A percentile compares a stretch with the other conserved stretches of the same genome.
phyloP scores from a whole-genome alignment of 2,329 filamentous ascomycete genomes.

The Penicillium sp. region DNA sequence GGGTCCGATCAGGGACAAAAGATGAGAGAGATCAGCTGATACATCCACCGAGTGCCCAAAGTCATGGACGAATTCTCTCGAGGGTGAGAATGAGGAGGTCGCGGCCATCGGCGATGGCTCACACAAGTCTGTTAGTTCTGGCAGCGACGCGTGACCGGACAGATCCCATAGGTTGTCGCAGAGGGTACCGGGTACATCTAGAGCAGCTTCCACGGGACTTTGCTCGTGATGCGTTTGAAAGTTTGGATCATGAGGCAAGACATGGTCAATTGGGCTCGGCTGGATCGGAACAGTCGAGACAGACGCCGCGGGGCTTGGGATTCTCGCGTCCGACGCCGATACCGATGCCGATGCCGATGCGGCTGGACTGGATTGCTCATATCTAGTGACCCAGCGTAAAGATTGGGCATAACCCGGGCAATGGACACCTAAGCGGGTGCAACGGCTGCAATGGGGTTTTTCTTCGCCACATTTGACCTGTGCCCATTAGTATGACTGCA shows the following conservation, averaged over 20 bases:
- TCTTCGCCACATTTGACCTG: conserved; percentile 46
- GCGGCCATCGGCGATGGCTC: conserved; percentile 24
- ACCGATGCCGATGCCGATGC: conserved; percentile 9
- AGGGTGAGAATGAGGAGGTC: conserved; percentile 16
- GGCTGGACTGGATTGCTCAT: conserved; percentile 23
- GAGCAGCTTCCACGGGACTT: conserved; percentile 8
- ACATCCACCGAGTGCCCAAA: conserved; percentile 22
- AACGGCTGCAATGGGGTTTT: conserved; percentile 40
- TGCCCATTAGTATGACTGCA: conserved; percentile 3
- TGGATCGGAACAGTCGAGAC: conserved; percentile 12
- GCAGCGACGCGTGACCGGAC: conserved; percentile 29
- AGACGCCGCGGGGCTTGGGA: conserved; percentile 15
- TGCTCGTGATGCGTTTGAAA: conserved; percentile 1
- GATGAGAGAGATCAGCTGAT: conserved; percentile 21
- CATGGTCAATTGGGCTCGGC: conserved; percentile 2
- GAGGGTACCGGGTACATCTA: conserved; percentile 23
- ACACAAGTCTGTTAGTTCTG: conserved; percentile 36
- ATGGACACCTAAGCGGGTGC: conserved; percentile 38
- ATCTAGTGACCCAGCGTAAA: conserved; percentile 41
- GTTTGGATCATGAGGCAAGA: conserved; percentile 4
- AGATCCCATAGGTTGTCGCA: conserved; percentile 36
- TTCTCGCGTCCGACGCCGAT: conserved; percentile 11
- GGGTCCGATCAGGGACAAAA: conserved; percentile 30
- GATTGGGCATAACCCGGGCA: conserved; percentile 42
- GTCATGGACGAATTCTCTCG: conserved; percentile 17